Base-by-base conservation (phyloP, 2,329 filamentous ascomycete genomes). In the Cladobotryum protrusum region DNA sequence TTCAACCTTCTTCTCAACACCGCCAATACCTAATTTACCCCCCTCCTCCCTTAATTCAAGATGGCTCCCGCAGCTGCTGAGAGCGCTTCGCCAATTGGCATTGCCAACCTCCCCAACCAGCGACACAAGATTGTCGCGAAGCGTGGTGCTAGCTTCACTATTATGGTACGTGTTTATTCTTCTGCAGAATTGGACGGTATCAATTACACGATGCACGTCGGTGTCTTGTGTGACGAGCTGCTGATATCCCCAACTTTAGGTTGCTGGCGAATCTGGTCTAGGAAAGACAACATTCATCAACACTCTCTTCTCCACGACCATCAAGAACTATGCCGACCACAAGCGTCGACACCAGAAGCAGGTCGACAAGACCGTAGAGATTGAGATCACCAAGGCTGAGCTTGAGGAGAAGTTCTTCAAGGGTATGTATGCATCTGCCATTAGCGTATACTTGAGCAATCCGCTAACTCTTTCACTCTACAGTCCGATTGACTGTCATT, bases 391-490 rank as follows among this genome's bases (percentile, higher is more conserved):
- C 72, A 99, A 99, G 82, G 93, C 93, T 53, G 93, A 99, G 78
- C 78, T 99, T 57, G 93, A 99, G 77, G 93, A 99, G 86, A 99
- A 99, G 79, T 99, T 99, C 81, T 99, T 99, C 86, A 99, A 99
- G 82, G 92, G 92, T 96, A 77, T 51, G 66, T 11, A 36, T 18
- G 34, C 43, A 24, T 32, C 51, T 19, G 14, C 49, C 34, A 4
- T 37, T 39, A 15, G 13, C 19, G 15, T 29, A 2, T 17, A 39
- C n/a, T 34, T 18, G 19, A 13, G 4, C 19, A 15, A n/a, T 39
- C 41, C 46, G 52, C 59, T 61, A 56, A 62, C 54, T 41, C 48
- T 33, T 20, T 47, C 45, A 34, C 37, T 49, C 43, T 53, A 48
- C 66, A 97, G 93, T 99, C 69, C 93, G 93, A 69, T 77, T 99